Evolutionary conservation across 805 yeast genomes (phyloP).

Genomic region (Metschnikowia picachoensis): DNA sequence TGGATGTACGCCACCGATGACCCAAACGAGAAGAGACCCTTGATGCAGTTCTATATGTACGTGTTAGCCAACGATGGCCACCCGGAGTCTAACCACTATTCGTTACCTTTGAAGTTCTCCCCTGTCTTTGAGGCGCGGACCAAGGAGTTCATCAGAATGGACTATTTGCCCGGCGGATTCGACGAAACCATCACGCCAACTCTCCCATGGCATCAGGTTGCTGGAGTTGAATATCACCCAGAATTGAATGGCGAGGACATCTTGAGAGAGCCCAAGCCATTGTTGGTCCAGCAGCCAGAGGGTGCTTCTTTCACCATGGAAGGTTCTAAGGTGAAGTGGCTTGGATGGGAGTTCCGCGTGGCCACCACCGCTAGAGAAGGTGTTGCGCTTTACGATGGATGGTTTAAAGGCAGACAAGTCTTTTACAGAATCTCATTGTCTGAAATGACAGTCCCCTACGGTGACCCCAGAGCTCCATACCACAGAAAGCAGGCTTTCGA

Average conservation of each 20-base stretch:
- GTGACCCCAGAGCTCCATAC: conserved; percentile 79
- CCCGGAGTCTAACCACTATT: conserved; percentile 70
- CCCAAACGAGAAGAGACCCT: conserved; percentile 53
- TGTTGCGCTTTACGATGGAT: conserved; percentile 65
- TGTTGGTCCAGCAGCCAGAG: conserved; percentile 68
- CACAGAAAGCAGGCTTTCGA: conserved; percentile 87
- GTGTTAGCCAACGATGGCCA: conserved; percentile 60
- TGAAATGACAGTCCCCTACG: conserved; percentile 87
- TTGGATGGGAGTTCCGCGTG: conserved; percentile 78
- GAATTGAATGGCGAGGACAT: conserved; percentile 54
- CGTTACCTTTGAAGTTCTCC: conserved; percentile 67
- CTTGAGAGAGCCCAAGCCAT: conserved; percentile 62
- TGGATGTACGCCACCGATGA: conserved; percentile 87
- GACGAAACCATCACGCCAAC: conserved; percentile 63
- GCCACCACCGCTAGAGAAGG: conserved; percentile 75
- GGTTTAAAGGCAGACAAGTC: conserved; percentile 72
- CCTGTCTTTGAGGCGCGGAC: conserved; percentile 67
- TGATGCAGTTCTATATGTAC: conserved; percentile 74
- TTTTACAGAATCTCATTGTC: conserved; percentile 70
- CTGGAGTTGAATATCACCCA: conserved; percentile 69
- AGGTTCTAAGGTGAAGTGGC: conserved; percentile 68
- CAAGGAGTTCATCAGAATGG: conserved; percentile 63
- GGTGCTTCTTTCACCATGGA: conserved; percentile 67
- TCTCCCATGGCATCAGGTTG: conserved; percentile 55
- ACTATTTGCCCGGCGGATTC: conserved; percentile 66